Percentiles rank a stretch among this genome's conserved stretches.
Conservation (phyloP, 495 filamentous ascomycete genomes). For the Lepraria neglecta region DNA sequence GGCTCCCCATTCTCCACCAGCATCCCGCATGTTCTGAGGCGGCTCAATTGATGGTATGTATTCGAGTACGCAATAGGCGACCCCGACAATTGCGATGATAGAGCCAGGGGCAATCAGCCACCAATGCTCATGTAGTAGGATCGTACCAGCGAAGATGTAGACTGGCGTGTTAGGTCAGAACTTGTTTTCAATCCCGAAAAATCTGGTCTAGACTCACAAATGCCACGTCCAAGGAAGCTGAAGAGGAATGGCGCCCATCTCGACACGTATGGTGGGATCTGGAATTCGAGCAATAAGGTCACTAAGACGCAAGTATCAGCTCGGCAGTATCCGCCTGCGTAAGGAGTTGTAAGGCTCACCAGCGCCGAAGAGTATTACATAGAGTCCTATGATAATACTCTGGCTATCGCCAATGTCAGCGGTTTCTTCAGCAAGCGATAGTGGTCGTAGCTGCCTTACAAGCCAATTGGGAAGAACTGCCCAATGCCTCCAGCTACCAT, state of each 20-base stretch:
- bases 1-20: conserved; percentile 82
- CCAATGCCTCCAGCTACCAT: conserved; percentile 87
- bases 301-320: conserved; percentile 36
- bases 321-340: background rate
- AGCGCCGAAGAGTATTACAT: conserved; percentile 85
- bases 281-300: conserved; percentile 70
- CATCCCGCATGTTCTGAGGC: conserved; percentile 94
- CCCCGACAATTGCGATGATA: conserved; percentile 66
- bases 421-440: background rate
- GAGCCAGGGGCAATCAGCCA: conserved; percentile 60
- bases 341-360: conserved; percentile 47
- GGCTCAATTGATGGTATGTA: conserved; percentile 96
- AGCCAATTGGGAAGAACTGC: conserved; percentile 65
- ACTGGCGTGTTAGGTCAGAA: conserved; percentile 47
- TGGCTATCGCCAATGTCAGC: conserved; percentile 26
- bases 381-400: conserved; percentile 66
- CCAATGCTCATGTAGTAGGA: conserved; percentile 59
- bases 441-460: conserved; percentile 40
- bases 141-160: conserved; percentile 90
- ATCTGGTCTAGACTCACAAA: conserved; percentile 60
- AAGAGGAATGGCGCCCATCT: conserved; percentile 97
- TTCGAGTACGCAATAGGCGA: conserved; percentile 77
- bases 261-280: conserved; percentile 86
- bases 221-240: conserved; percentile 88
- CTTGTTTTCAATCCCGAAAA: conserved; percentile 4